phyloP scores from a whole-genome alignment of 106 monocot species.

The Platanthera guangdongensis region DNA sequence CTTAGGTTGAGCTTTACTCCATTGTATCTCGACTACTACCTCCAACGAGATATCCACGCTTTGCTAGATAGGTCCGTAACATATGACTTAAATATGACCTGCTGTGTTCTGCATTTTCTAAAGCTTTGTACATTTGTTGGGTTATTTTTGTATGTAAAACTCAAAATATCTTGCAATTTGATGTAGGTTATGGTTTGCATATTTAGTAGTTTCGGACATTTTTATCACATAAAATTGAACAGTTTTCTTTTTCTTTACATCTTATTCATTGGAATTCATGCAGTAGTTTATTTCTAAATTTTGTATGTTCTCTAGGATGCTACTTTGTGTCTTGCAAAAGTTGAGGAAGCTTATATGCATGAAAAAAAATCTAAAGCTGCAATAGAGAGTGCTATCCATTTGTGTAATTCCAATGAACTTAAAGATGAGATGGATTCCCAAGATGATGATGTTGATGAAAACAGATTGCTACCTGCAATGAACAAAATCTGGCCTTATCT shows the following conservation, averaged over 20 bases:
- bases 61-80: no score
- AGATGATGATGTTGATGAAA: constrained; percentile 62
- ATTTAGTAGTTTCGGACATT: no score
- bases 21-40: no score
- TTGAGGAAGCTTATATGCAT: constrained; percentile 74
- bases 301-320: constrained; percentile 42
- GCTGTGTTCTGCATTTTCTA: no score
- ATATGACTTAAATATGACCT: no score
- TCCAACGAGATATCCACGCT: no score
- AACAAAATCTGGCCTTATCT: constrained; percentile 91
- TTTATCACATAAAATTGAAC: background rate
- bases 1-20: no score
- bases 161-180: no score
- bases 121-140: no score
- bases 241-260: background rate
- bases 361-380: constrained; percentile 59
- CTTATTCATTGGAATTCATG: background rate
- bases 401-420: constrained; percentile 33
- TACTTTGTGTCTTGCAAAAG: constrained; percentile 49
- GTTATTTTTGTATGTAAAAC: no score
- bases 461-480: constrained; percentile 88
- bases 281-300: background rate
- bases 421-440: constrained; percentile 33
- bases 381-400: constrained; percentile 48
- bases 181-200: no score